phyloP scores from a whole-genome alignment of 2,329 filamentous ascomycete genomes.

The Setomelanomma holmii region DNA sequence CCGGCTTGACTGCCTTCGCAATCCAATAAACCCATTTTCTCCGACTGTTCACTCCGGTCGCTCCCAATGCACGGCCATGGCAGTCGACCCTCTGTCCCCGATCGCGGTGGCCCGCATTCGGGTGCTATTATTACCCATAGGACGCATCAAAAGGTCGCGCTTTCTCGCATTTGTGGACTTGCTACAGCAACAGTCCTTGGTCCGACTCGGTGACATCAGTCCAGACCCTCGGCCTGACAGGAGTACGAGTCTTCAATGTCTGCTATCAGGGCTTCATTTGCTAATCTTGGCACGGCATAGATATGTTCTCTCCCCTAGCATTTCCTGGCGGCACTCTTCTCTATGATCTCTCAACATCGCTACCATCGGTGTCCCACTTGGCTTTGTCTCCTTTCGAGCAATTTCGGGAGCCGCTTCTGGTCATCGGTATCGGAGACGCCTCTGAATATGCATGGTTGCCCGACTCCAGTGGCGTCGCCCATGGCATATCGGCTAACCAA shows the following conservation, averaged over 20 bases:
- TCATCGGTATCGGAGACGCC: constrained; percentile 87
- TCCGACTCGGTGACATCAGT: constrained; percentile 85
- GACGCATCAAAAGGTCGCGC: constrained; percentile 80
- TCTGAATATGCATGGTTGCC: constrained; percentile 63
- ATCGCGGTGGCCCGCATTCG: constrained; percentile 85
- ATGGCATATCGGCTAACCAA: constrained; percentile 6
- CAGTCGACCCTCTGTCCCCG: constrained; percentile 86
- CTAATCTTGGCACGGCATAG: constrained; percentile 58
- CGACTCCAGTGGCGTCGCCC: constrained; percentile 42
- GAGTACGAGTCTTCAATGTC: constrained; percentile 65
- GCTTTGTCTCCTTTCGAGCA: constrained; percentile 88
- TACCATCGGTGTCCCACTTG: constrained; percentile 79
- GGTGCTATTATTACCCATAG: constrained; percentile 84
- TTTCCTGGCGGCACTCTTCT: constrained; percentile 87
- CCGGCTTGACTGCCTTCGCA: constrained; percentile 12
- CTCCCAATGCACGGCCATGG: constrained; percentile 72
- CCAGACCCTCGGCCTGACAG: constrained; percentile 83
- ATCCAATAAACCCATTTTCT: constrained; percentile 15
- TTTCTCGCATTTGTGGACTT: constrained; percentile 81
- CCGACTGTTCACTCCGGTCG: constrained; percentile 24
- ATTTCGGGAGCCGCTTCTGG: constrained; percentile 81
- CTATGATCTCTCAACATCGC: constrained; percentile 84
- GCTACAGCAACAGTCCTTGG: constrained; percentile 78
- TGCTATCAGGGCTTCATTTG: constrained; percentile 27
- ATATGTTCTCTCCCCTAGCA: constrained; percentile 90